Conservation (phyloP, 2,329 filamentous ascomycete species). For the Cladosporium halotolerans region DNA sequence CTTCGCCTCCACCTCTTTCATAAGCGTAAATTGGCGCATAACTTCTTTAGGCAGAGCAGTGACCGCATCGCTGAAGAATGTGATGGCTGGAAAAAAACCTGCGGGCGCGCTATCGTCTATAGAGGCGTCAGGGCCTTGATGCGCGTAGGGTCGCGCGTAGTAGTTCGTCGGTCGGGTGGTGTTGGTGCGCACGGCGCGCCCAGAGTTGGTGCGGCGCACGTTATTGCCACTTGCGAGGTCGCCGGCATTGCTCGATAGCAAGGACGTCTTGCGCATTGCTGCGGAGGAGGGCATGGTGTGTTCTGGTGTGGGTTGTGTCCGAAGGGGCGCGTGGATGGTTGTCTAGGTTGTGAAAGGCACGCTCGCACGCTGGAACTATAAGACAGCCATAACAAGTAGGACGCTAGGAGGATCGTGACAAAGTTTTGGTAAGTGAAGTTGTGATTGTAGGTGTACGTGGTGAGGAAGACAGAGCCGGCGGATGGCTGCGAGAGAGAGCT, state of each 20-base stretch:
- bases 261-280: conserved; percentile 9
- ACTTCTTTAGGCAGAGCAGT: conserved; percentile 90
- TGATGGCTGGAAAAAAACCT: conserved; percentile 60
- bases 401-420: not conserved
- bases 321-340: not conserved
- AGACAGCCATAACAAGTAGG: not conserved
- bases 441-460: not conserved
- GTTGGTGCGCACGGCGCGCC: conserved; percentile 41
- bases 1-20: conserved; percentile 98
- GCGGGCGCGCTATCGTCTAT: conserved; percentile 21
- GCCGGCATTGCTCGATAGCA: conserved; percentile 2
- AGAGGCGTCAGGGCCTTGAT: conserved; percentile 19
- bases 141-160: conserved; percentile 44
- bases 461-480: not conserved
- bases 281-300: conserved; percentile 8
- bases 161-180: conserved; percentile 44
- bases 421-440: not conserved
- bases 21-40: conserved; percentile 86
- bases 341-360: not conserved
- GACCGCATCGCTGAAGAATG: conserved; percentile 83
- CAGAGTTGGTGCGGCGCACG: conserved; percentile 29
- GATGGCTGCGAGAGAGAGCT: not conserved
- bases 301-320: not conserved
- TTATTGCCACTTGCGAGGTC: conserved; percentile 2
- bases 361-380: conserved; percentile 4